Conservation (phyloP, 2,329 filamentous ascomycete species). For the Ciborinia camelliae region DNA sequence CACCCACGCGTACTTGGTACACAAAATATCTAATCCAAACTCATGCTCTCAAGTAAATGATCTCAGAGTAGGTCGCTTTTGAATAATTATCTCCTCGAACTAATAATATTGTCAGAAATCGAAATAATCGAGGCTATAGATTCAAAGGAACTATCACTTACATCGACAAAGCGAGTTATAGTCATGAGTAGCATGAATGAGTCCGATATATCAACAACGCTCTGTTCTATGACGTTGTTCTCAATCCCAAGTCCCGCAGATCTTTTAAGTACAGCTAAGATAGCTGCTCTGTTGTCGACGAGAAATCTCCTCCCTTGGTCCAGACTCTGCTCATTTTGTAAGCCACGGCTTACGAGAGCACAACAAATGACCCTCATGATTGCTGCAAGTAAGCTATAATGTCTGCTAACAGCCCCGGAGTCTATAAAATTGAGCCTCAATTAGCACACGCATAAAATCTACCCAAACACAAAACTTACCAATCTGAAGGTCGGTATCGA, state of each 20-base stretch:
- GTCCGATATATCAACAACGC: slow-evolving; percentile 75
- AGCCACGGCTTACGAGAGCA: slow-evolving; percentile 74
- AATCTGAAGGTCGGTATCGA: slow-evolving; percentile 88
- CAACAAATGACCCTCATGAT: slow-evolving; percentile 79
- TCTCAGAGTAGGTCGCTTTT: slow-evolving; percentile 29
- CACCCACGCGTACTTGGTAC: background rate
- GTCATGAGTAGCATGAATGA: slow-evolving; percentile 80
- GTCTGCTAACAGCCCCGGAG: slow-evolving; percentile 32
- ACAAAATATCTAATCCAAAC: slow-evolving; percentile 14
- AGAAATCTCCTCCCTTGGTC: slow-evolving; percentile 78
- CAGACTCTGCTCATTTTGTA: slow-evolving; percentile 70
- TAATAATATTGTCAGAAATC: slow-evolving; percentile 28
- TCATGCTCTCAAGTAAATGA: slow-evolving; percentile 28
- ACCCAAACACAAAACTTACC: slow-evolving; percentile 41
- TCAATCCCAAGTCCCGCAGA: slow-evolving; percentile 70
- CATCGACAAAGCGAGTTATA: slow-evolving; percentile 81
- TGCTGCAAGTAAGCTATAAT: slow-evolving; percentile 75
- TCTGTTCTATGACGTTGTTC: slow-evolving; percentile 49
- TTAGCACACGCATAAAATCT: slow-evolving; percentile 21
- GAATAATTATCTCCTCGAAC: slow-evolving; percentile 41
- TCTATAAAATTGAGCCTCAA: slow-evolving; percentile 33
- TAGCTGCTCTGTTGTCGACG: slow-evolving; percentile 74
- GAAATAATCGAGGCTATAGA: background rate
- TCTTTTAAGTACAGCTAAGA: slow-evolving; percentile 87
- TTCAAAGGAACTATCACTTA: slow-evolving; percentile 44